Conservation (phyloP, 768 basidiomycete genomes). For the Russula sp. region DNA sequence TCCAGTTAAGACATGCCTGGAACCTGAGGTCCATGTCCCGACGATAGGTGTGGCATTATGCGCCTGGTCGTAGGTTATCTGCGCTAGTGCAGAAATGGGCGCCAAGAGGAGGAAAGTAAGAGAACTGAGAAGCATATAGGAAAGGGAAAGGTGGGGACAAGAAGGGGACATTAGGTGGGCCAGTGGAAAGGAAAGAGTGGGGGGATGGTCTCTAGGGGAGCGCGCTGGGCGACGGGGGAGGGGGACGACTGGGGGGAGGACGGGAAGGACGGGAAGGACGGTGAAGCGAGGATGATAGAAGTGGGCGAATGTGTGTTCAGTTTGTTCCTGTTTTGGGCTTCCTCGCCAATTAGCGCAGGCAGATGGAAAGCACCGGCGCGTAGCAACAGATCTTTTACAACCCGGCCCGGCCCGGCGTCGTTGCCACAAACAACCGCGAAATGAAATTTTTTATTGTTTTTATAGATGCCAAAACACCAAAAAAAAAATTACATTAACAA, state of each 20-base stretch:
- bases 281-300: no score
- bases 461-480: neutral
- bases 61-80: conserved; percentile 36
- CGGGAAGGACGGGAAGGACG: no score
- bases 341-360: neutral
- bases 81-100: conserved; percentile 21
- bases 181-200: neutral
- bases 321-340: conserved; percentile 24
- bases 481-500: conserved; percentile 5
- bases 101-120: conserved; percentile 25
- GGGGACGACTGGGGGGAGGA: conserved; percentile 2
- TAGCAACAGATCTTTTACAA: neutral
- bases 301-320: conserved; percentile 1
- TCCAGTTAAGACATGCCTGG: conserved; percentile 71
- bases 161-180: neutral
- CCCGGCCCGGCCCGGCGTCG: neutral
- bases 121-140: conserved; percentile 8
- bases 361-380: neutral
- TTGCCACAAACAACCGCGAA: neutral
- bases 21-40: conserved; percentile 88
- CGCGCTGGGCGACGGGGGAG: conserved; percentile 15
- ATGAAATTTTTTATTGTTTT: neutral
- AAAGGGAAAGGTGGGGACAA: no score
- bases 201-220: neutral
- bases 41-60: conserved; percentile 66